Conservation (phyloP, 176 grass and related monocot species). For the Rhynchospora tenuis region DNA sequence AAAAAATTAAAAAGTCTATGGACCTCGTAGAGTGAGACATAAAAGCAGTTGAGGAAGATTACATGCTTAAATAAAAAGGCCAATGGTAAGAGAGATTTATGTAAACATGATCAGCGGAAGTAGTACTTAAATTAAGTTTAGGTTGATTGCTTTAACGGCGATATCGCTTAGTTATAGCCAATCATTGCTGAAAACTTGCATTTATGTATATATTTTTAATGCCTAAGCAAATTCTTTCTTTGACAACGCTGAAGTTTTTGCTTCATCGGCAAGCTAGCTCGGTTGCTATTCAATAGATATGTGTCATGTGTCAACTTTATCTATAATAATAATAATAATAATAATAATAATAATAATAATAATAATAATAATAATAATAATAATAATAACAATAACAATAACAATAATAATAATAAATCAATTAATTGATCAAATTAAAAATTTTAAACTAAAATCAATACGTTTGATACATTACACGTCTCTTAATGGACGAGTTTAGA, state of each 20-base stretch:
- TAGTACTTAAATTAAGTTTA: background rate
- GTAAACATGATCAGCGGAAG: background rate
- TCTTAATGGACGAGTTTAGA: too few relatives aligned
- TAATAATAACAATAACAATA: too few relatives aligned
- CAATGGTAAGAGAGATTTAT: background rate
- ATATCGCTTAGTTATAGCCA: conserved; percentile 3
- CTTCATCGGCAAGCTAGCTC: background rate
- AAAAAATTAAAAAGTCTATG: background rate
- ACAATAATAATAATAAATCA: too few relatives aligned
- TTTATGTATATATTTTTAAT: background rate
- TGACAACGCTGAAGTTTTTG: background rate
- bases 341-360: too few relatives aligned
- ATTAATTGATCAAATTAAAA: too few relatives aligned
- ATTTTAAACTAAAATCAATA: too few relatives aligned
- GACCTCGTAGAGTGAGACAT: background rate
- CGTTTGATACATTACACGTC: too few relatives aligned
- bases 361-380: too few relatives aligned
- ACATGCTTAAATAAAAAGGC: background rate
- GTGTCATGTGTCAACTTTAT: background rate
- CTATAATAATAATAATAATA: too few relatives aligned
- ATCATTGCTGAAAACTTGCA: conserved; percentile 2
- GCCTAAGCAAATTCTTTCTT: background rate
- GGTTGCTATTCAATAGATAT: background rate
- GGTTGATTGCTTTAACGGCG: background rate
- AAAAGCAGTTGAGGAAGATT: background rate